Evolutionary conservation across 1,139 yeast genomes (phyloP), one percentile per base, ranked within the genome.

Genomic region (Hyphopichia buzzinii): DNA sequence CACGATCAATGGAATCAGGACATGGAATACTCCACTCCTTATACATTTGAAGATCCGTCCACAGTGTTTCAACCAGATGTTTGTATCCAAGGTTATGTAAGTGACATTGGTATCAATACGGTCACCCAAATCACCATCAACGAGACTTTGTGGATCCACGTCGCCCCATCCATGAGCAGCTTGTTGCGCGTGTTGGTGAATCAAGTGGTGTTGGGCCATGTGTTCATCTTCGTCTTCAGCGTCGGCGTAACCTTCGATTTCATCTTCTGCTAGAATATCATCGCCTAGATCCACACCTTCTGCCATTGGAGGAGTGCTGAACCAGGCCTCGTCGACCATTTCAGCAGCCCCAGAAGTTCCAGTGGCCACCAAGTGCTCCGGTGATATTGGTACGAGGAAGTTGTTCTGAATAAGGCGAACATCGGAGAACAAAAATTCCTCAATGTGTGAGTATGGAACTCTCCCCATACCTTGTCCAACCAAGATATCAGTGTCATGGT

Each of bases 21-120:
- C 57, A 59, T 64, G 77, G 47, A 84, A 68, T 2, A 82, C 74
- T 10, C 72, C 73, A 46, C 77, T 77, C 26, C 82, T 68, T 12
- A 84, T 77, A 49, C 87, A 77, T 54, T 84, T 84, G 63, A 74
- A 84, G 22, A 84, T 69, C 41, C 84, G 70, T 2, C 92, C 94
- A 55, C 89, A 84, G 53, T 84, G 90, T 48, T 84, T 82, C 44
- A 84, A 64, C 92, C 92, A 84, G 41, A 84, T 79, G 44, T 85
- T 84, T 6, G 94, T 84, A 59, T 84, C 94, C 38, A 84, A 65
- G 1, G 88, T 78, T 38, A 84, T 72, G 47, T 72, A 74, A 0
- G 89, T 81, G 29, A 77, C 60, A 8, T 68, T 56, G 7, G 74
- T 67, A 49, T 78, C 84, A 72, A 78, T 76, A 31, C 67, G 60